A percentile compares a stretch with the other conserved stretches of the same genome.
These are phyloP conservation scores for Paradendryphiella salina DNA, from an alignment of 2,329 filamentous ascomycete species.

Conservation along the genomic window DNA sequence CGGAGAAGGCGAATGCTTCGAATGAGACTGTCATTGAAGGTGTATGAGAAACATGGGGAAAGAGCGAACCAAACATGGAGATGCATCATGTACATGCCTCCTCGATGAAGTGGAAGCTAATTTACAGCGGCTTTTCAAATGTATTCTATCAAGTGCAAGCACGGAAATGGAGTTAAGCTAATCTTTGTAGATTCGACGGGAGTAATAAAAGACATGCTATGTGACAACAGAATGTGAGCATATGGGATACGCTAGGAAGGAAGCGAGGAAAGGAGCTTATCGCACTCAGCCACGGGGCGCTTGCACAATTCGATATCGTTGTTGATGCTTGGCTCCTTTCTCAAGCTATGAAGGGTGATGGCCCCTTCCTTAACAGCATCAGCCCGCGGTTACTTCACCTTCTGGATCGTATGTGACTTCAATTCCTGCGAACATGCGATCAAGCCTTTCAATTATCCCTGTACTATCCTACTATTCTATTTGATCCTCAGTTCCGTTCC, in stretches of 20 bases:
- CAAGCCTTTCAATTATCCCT: background rate
- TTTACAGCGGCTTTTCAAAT: background rate
- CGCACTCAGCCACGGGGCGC: background rate
- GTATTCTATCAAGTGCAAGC: background rate
- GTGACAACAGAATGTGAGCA: background rate
- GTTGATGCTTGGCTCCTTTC: background rate
- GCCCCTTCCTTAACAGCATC: background rate
- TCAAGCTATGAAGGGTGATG: background rate
- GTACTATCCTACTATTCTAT: background rate
- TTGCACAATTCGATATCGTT: background rate
- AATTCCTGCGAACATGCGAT: background rate
- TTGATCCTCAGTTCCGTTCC: background rate
- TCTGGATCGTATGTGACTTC: background rate
- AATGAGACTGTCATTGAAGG: conserved; percentile 17
- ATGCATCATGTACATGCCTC: background rate
- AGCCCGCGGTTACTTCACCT: background rate
- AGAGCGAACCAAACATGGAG: background rate
- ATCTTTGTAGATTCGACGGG: background rate
- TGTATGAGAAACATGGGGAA: conserved; percentile 9
- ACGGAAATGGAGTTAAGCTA: background rate
- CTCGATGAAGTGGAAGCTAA: background rate
- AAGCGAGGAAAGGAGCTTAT: background rate
- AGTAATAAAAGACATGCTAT: background rate
- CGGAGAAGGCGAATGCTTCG: conserved; percentile 1
- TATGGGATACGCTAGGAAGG: background rate